Evolutionary conservation across 1,284 basidiomycete genomes (phyloP).

Genomic region (Fomitopsis pinicola): DNA sequence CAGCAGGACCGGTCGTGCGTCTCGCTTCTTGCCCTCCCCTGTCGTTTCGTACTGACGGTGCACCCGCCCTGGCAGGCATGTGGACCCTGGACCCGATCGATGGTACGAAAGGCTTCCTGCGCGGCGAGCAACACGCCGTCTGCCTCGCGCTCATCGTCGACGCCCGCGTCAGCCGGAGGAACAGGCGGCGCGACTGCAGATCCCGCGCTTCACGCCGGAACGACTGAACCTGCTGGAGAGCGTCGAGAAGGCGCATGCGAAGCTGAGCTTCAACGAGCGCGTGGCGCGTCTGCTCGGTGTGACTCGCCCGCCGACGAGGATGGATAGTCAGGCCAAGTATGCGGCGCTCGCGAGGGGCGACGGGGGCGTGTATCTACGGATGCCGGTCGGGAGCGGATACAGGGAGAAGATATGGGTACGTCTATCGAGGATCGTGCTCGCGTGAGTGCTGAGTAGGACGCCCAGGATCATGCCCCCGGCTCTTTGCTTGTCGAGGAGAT

Average conservation of each 20-base stretch:
- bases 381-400: conserved; percentile 66
- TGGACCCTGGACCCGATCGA: conserved; percentile 94
- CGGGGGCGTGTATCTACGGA: conserved; percentile 86
- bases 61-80: conserved; percentile 48
- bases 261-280: conserved; percentile 77
- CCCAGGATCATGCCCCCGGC: conserved; percentile 89
- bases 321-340: conserved; percentile 99
- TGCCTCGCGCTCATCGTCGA: conserved; percentile 91
- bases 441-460: neutral
- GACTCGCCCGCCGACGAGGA: conserved; percentile 67
- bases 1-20: conserved; percentile 74
- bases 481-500: conserved; percentile 79
- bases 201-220: conserved; percentile 41
- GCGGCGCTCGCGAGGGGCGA: conserved; percentile 85
- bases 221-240: conserved; percentile 83
- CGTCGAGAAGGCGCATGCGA: conserved; percentile 90
- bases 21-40: neutral
- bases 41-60: neutral
- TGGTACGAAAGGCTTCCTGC: conserved; percentile 93
- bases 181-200: conserved; percentile 39
- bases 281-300: conserved; percentile 74
- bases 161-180: conserved; percentile 50
- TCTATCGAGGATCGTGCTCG: conserved; percentile 59
- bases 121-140: conserved; percentile 96
- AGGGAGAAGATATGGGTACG: conserved; percentile 59